Evolutionary conservation across 1,139 yeast genomes (phyloP).

Genomic region (Yamadazyma atlantica): DNA sequence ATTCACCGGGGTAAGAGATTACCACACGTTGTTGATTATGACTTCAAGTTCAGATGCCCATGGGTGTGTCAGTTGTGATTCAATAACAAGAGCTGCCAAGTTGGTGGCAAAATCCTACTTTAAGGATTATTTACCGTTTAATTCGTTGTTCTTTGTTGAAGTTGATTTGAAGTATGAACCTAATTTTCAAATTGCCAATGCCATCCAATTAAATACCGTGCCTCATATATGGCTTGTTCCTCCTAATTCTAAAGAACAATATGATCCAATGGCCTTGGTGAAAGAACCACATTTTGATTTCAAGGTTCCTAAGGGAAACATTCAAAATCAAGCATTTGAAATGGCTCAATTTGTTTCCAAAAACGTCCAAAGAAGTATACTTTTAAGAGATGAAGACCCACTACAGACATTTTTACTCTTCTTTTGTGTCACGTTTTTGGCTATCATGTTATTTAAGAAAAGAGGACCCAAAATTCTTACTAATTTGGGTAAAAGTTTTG

Average conservation of each 20-base stretch:
- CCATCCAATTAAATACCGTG: constrained; percentile 44
- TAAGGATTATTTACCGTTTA: constrained; percentile 37
- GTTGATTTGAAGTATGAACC: constrained; percentile 50
- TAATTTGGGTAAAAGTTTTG: constrained; percentile 28
- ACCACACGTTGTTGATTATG: constrained; percentile 33
- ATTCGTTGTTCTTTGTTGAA: constrained; percentile 45
- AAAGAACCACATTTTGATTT: constrained; percentile 33
- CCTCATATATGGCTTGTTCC: constrained; percentile 71
- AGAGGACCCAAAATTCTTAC: constrained; percentile 39
- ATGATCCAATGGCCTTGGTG: constrained; percentile 26
- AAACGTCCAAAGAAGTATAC: constrained; percentile 40
- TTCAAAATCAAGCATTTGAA: constrained; percentile 35
- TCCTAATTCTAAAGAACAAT: constrained; percentile 32
- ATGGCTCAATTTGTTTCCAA: constrained; percentile 56
- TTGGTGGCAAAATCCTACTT: constrained; percentile 39
- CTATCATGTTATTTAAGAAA: constrained; percentile 51
- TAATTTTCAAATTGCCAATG: constrained; percentile 34
- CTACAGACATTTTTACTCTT: constrained; percentile 41
- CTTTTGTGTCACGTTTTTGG: constrained; percentile 44
- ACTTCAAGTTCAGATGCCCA: constrained; percentile 38
- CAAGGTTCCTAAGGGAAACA: constrained; percentile 26
- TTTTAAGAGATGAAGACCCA: constrained; percentile 44
- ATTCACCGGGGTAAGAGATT: constrained; percentile 36
- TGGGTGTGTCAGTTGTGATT: constrained; percentile 31
- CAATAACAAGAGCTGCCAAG: constrained; percentile 7